Evolutionary conservation across 2,329 filamentous ascomycete genomes (phyloP), one percentile per base, ranked within the genome.

Genomic region (Furcasterigmium furcatum): DNA sequence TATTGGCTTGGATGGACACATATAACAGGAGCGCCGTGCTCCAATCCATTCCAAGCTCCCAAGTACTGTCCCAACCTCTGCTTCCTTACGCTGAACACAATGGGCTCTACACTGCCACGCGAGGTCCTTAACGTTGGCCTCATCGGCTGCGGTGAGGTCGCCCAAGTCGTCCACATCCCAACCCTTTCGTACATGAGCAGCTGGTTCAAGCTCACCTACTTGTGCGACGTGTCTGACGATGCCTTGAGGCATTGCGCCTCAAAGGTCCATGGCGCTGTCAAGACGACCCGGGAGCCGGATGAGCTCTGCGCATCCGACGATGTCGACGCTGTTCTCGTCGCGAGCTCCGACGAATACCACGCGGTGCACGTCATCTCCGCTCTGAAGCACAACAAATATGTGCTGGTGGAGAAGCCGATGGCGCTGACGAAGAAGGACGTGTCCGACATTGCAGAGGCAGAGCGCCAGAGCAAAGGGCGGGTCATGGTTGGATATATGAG

Each of bases 391-490:
- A 70, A 68, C 34, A 83, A 83, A 55, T 62, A 74, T 48, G 75
- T 77, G 39, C 68, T 82, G 51, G 61, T 82, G 21, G 77, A 82
- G 55, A 79, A 79, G 46, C 78, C 79, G 1, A 53, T 81, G 13
- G 67, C 74, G 1, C 59, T 82, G 22, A 73, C 66, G 34, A 52
- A 72, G 10, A 63, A 59, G 8, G 66, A 67, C 39, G 66, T 68
- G 0, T 54, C 69, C 18, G 55, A 63, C 2, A 74, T 82, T 38
- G 58, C 72, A 35, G 67, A 63, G 1, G 77, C 76, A 0, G 71
- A 78, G 53, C 54, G 58, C 14, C 54, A 52, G 5, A 63, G 67
- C 2, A 52, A 55, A 20, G 66, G 67, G 0, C 55, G 62, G 5
- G 66, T 80, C 5, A 77, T 82, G 52, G 24, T 27, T 12, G 24